These are phyloP conservation scores for Botrytis cinerea DNA, from an alignment of 2,329 filamentous ascomycete species.

Conservation along the genomic window DNA sequence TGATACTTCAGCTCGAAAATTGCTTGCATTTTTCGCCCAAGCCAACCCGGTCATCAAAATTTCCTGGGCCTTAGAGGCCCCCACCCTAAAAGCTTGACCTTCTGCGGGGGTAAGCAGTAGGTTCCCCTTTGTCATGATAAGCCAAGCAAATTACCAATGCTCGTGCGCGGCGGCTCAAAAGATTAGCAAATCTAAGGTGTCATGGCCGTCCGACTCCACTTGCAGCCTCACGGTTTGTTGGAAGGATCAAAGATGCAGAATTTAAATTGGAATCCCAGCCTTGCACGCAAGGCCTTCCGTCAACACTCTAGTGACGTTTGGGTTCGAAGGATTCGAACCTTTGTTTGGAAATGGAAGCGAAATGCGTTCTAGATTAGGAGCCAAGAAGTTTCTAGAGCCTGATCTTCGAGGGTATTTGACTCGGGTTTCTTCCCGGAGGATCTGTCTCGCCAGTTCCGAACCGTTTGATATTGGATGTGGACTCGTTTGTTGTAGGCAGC, in stretches of 20 bases:
- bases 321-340: slow-evolving; percentile 6
- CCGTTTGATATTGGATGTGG: neutral
- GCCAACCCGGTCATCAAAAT: slow-evolving; percentile 9
- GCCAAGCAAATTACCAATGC: slow-evolving; percentile 5
- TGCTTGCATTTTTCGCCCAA: neutral
- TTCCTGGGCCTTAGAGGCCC: neutral
- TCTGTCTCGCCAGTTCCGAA: neutral
- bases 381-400: neutral
- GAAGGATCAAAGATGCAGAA: slow-evolving; percentile 15
- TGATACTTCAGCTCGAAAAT: neutral
- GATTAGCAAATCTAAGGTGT: slow-evolving; percentile 2
- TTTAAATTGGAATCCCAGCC: neutral
- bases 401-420: neutral
- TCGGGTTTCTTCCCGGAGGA: slow-evolving; percentile 2
- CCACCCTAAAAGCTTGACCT: slow-evolving; percentile 3
- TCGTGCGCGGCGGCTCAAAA: slow-evolving; percentile 19
- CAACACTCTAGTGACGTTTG: neutral
- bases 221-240: neutral
- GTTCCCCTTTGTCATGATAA: neutral
- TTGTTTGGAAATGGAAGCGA: neutral
- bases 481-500: slow-evolving; percentile 1
- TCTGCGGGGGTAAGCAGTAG: slow-evolving; percentile 6
- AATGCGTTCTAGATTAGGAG: neutral
- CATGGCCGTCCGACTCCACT: slow-evolving; percentile 12
- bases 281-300: neutral